A percentile compares a stretch with the other conserved stretches of the same genome.
phyloP scores from a whole-genome alignment of 805 yeast species.

The Saccharomycopsis sp. region DNA sequence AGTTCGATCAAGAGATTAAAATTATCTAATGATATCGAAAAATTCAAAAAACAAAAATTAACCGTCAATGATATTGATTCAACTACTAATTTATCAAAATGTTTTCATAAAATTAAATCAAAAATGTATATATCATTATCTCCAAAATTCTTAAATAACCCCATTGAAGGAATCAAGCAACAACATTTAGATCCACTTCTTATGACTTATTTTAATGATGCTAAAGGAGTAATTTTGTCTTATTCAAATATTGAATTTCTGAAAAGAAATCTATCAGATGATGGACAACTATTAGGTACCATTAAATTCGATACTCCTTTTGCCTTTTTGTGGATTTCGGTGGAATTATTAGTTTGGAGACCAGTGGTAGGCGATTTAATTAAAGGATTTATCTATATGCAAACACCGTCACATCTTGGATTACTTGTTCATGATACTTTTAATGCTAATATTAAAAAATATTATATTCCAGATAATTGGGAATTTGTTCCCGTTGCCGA shows the following conservation, averaged over 20 bases:
- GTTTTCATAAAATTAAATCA: slow-evolving; percentile 54
- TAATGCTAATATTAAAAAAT: slow-evolving; percentile 84
- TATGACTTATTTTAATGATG: slow-evolving; percentile 66
- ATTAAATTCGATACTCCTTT: slow-evolving; percentile 78
- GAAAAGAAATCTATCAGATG: slow-evolving; percentile 29
- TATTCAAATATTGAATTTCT: slow-evolving; percentile 47
- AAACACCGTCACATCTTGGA: slow-evolving; percentile 92
- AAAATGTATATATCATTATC: slow-evolving; percentile 78
- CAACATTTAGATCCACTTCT: slow-evolving; percentile 88
- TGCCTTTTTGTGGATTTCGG: slow-evolving; percentile 77
- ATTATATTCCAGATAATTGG: slow-evolving; percentile 82
- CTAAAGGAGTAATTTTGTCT: slow-evolving; percentile 76
- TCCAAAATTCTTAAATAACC: slow-evolving; percentile 61
- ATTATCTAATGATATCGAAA: no score
- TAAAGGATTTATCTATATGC: slow-evolving; percentile 85
- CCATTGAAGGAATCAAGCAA: slow-evolving; percentile 67
- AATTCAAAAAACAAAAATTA: background rate
- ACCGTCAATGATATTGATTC: slow-evolving; percentile 11
- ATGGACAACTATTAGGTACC: slow-evolving; percentile 42
- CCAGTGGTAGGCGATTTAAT: slow-evolving; percentile 81
- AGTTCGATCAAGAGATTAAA: no score
- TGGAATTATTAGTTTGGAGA: slow-evolving; percentile 78
- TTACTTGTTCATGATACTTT: slow-evolving; percentile 85
- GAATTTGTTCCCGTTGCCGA: slow-evolving; percentile 69
- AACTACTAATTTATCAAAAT: slow-evolving; percentile 42